Conservation (phyloP, 495 filamentous ascomycete genomes). For the Podospora pseudocomata region DNA sequence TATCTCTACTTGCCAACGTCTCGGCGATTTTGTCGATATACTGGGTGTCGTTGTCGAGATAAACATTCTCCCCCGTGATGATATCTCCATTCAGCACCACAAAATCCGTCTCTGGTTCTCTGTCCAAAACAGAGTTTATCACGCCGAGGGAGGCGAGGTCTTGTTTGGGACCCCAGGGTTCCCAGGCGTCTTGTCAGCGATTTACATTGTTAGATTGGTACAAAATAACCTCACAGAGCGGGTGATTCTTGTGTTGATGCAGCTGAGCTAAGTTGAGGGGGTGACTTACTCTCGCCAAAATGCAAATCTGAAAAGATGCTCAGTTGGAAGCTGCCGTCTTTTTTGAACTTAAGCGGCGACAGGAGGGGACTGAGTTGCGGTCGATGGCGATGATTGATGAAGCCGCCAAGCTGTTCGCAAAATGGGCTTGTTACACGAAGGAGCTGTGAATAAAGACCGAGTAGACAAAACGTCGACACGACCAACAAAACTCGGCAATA, state of each 20-base stretch:
- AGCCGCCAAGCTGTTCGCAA: too few relatives aligned
- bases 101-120: conserved; percentile 51
- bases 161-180: conserved; percentile 55
- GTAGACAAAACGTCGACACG: too few relatives aligned
- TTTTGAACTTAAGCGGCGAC: conserved; percentile 38
- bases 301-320: conserved; percentile 66
- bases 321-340: conserved; percentile 45
- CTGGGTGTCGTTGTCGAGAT: conserved; percentile 51
- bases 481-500: too few relatives aligned
- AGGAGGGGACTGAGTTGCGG: neutral
- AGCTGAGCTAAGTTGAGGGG: neutral
- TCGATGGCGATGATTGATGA: neutral
- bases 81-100: conserved; percentile 73
- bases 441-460: too few relatives aligned
- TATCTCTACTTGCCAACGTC: conserved; percentile 48
- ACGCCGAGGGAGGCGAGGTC: conserved; percentile 58
- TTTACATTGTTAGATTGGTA: conserved; percentile 5
- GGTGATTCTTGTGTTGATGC: neutral
- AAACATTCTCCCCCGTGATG: conserved; percentile 66
- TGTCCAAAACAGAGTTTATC: conserved; percentile 57
- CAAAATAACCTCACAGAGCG: neutral
- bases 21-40: conserved; percentile 61
- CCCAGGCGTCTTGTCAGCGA: conserved; percentile 39
- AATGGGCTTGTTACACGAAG: too few relatives aligned
- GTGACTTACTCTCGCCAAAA: conserved; percentile 58